Base-by-base conservation (phyloP, 306 rosid species). In the Abrus pulchellus region DNA sequence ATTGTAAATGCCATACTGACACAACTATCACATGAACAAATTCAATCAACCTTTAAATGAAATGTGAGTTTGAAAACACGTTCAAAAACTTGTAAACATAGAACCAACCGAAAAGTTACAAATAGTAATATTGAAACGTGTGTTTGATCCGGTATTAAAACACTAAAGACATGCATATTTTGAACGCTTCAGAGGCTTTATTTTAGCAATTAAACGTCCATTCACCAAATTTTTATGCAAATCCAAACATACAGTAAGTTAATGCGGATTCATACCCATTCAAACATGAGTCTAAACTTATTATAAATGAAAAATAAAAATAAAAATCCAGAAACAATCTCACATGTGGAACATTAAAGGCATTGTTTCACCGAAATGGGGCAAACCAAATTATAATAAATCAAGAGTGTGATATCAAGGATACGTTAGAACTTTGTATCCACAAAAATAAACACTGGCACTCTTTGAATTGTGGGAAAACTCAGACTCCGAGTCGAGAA, bases 381-480 rank as follows among this genome's bases (percentile, higher is more conserved):
- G 43, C 2, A 40, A 54, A 33, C 62, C 30, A 32, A 43, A 2
- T 11, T 33, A 56, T 1, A 0, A 43, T 9, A 27, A 33, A 76
- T 9, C 4, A 34, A 56, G 33, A 40, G 32, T 12, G 9, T 27
- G 7, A 44, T 27, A 10, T 11, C 0, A 89, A 92, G 94, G 94
- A 90, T 94, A 93, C 92, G 32, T 3, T 5, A 64, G 0, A 76
- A 50, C 80, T 68, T 76, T 91, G 84, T 93, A 91, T 27, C 99
- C 99, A 70, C 75, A 56, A 30, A 90, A 88, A 79, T 80, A 72
- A 29, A 95, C 86, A 67, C 90, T 89, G 2, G 89, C 96, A 78
- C 12, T 49, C 27, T 95, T 91, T 54, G 88, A 87, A 76, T 50
- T 91, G 86, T 95, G 98, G 3, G 96, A 93, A 30, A 93, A 90